A percentile compares a stretch with the other conserved stretches of the same genome.
These are phyloP conservation scores for Komagataella mondaviorum DNA, from an alignment of 805 yeast genomes.

Conservation along the genomic window DNA sequence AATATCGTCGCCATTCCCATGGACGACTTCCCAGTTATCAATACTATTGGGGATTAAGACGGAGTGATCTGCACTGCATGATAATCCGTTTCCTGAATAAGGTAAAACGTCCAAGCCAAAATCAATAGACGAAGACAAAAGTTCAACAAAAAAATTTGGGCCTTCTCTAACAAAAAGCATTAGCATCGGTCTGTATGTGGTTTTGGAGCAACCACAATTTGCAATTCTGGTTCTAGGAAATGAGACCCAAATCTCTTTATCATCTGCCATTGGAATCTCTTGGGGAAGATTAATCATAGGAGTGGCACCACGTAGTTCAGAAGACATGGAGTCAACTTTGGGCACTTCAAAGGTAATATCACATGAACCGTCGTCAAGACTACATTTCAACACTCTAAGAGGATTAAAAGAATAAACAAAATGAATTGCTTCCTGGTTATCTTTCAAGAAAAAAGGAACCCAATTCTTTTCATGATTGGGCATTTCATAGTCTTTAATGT, in stretches of 20 bases:
- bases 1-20: conserved; percentile 10
- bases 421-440: conserved; percentile 2
- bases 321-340: background rate
- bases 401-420: conserved; percentile 7
- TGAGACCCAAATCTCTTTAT: conserved; percentile 22
- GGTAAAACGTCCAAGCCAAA: conserved; percentile 12
- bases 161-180: conserved; percentile 10
- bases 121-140: conserved; percentile 7
- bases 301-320: conserved; percentile 6
- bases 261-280: background rate
- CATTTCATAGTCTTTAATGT: background rate
- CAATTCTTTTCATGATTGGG: conserved; percentile 10
- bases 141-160: conserved; percentile 5
- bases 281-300: conserved; percentile 4
- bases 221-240: conserved; percentile 24
- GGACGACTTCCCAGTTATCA: conserved; percentile 13
- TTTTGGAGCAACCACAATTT: conserved; percentile 23
- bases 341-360: conserved; percentile 3
- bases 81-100: conserved; percentile 3
- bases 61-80: conserved; percentile 12
- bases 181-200: conserved; percentile 24
- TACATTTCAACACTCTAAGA: conserved; percentile 6
- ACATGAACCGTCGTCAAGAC: conserved; percentile 6
- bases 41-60: conserved; percentile 22
- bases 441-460: conserved; percentile 13